Percentiles rank a stretch among this genome's conserved stretches.
Evolutionary conservation across 345 rosid genomes (phyloP).

Genomic region (Corchorus olitorius): DNA sequence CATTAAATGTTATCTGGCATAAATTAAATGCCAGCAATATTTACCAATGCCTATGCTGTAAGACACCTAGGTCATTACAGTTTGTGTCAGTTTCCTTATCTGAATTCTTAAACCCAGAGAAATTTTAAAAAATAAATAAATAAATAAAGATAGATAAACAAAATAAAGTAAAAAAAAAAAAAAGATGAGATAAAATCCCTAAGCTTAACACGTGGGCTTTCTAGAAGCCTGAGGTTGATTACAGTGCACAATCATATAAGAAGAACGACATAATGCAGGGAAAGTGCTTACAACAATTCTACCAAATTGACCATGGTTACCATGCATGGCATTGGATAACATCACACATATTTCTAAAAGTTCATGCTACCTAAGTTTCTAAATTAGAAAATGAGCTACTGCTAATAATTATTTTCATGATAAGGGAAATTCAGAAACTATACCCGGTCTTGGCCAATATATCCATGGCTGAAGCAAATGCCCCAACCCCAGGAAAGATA

Average conservation of each 20-base stretch:
- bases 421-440: background rate
- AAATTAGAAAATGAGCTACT: background rate
- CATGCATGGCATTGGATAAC: background rate
- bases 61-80: background rate
- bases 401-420: background rate
- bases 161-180: background rate
- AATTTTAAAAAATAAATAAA: too few species aligned
- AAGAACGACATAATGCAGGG: background rate
- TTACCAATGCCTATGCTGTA: background rate
- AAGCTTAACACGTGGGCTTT: background rate
- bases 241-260: background rate
- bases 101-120: background rate
- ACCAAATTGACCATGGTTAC: background rate
- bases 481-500: constrained; percentile 93
- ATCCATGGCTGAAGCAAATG: constrained; percentile 94
- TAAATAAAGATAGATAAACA: background rate
- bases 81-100: background rate
- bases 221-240: background rate
- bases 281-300: background rate
- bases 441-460: constrained; percentile 80
- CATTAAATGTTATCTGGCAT: background rate
- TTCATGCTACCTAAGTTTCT: background rate
- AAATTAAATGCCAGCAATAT: background rate
- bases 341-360: background rate
- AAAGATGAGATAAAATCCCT: background rate